A percentile compares a stretch with the other conserved stretches of the same genome.
Evolutionary conservation across 345 rosid species (phyloP).

Genomic region (Aquilaria sinensis): DNA sequence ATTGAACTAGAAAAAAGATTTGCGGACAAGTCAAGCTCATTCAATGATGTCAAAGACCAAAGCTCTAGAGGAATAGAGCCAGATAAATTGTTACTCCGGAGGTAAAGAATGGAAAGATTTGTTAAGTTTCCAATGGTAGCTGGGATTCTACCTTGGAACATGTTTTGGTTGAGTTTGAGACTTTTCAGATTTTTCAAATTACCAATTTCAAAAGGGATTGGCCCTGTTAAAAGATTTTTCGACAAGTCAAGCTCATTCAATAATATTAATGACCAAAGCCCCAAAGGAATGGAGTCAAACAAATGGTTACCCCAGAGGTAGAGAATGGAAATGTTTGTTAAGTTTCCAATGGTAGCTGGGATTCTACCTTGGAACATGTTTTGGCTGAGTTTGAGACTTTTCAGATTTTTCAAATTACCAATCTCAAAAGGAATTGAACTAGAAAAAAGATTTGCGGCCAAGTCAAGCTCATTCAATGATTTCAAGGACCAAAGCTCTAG

Average conservation of each 20-base stretch:
- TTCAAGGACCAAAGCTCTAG: not conserved
- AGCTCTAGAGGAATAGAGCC: conserved; percentile 14
- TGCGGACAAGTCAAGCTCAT: too few species aligned
- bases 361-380: too few species aligned
- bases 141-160: not conserved
- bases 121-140: conserved; percentile 17
- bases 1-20: not conserved
- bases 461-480: not conserved
- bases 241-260: not conserved
- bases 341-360: too few species aligned
- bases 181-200: conserved; percentile 13
- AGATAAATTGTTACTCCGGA: conserved; percentile 15
- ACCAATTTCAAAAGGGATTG: conserved; percentile 14
- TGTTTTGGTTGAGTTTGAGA: not conserved
- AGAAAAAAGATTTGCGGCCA: not conserved
- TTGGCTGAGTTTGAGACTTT: too few species aligned
- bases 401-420: too few species aligned
- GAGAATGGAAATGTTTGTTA: too few species aligned
- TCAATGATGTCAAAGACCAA: too few species aligned
- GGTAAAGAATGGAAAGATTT: conserved; percentile 10
- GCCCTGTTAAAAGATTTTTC: conserved; percentile 2
- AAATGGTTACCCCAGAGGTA: too few species aligned
- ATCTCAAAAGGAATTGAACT: too few species aligned
- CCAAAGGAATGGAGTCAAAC: too few species aligned
- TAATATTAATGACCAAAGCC: too few species aligned